A percentile compares a stretch with the other conserved stretches of the same genome.
These are phyloP conservation scores for Leptographium procerum DNA, from an alignment of 2,329 filamentous ascomycete species.

Conservation along the genomic window DNA sequence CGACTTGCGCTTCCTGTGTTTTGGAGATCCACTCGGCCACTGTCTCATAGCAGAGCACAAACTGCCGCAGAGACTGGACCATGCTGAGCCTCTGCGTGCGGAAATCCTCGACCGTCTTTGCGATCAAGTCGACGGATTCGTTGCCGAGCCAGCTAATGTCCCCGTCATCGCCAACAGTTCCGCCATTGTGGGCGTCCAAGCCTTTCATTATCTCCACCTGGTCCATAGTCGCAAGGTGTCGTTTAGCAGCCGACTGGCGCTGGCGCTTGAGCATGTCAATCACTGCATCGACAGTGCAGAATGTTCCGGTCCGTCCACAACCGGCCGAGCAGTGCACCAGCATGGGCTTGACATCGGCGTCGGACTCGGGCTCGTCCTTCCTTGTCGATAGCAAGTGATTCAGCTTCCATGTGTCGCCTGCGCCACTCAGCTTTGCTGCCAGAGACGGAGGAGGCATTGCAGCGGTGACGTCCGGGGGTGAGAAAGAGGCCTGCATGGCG, in stretches of 20 bases:
- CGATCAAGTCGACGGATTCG: slow-evolving; percentile 66
- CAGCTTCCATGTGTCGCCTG: slow-evolving; percentile 9
- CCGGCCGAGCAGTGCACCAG: slow-evolving; percentile 93
- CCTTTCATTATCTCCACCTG: no score
- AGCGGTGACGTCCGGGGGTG: neutral
- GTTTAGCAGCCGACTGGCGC: slow-evolving; percentile 19
- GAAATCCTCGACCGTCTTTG: slow-evolving; percentile 84
- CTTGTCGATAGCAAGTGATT: slow-evolving; percentile 28
- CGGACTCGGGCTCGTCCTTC: slow-evolving; percentile 49
- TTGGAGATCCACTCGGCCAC: slow-evolving; percentile 72
- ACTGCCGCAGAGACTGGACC: slow-evolving; percentile 91
- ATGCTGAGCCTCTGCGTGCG: slow-evolving; percentile 81
- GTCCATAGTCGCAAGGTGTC: neutral
- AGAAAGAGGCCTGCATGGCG: slow-evolving; percentile 51
- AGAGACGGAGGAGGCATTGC: neutral
- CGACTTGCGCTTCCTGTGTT: slow-evolving; percentile 26
- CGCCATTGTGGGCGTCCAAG: no score
- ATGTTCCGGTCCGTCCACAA: slow-evolving; percentile 89
- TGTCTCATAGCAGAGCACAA: slow-evolving; percentile 92
- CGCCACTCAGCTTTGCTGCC: neutral
- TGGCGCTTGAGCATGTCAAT: slow-evolving; percentile 96
- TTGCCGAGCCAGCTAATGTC: slow-evolving; percentile 50
- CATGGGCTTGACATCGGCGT: slow-evolving; percentile 51
- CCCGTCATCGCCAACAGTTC: neutral
- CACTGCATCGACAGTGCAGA: slow-evolving; percentile 92